Conservation (phyloP, 371 early-diverging fungal genomes). For the Mortierella sp. region DNA sequence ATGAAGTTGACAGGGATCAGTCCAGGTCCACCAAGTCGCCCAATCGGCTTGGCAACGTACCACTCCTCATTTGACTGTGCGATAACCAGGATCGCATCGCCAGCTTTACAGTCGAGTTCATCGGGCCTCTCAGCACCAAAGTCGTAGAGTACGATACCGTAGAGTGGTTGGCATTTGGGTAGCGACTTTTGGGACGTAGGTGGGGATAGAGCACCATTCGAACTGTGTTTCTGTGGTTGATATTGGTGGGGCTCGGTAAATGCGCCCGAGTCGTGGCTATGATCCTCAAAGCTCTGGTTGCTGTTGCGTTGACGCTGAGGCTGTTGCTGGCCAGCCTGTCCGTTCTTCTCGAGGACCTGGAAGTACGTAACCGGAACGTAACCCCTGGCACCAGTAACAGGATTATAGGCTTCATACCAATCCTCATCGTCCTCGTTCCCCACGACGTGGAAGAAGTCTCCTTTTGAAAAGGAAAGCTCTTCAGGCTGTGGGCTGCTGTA, state of each 20-base stretch:
- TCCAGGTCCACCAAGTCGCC: conserved; percentile 74
- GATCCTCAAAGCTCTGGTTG: conserved; percentile 39
- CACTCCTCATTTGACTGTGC: conserved; percentile 84
- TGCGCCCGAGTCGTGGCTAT: conserved; percentile 43
- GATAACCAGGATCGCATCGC: conserved; percentile 80
- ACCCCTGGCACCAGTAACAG: conserved; percentile 80
- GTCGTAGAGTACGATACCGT: conserved; percentile 78
- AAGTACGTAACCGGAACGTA: conserved; percentile 86
- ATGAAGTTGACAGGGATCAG: conserved; percentile 83
- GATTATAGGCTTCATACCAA: conserved; percentile 90
- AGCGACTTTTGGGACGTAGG: conserved; percentile 22
- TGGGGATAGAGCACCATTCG: too few relatives aligned
- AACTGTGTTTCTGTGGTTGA: conserved; percentile 2
- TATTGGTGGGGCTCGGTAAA: conserved; percentile 35
- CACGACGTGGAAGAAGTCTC: conserved; percentile 92
- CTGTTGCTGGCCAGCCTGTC: conserved; percentile 3
- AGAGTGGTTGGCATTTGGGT: conserved; percentile 60
- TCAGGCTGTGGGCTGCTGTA: conserved; percentile 71
- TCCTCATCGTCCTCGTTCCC: conserved; percentile 78
- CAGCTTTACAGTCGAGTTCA: conserved; percentile 77
- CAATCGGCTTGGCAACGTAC: conserved; percentile 82
- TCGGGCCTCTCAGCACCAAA: conserved; percentile 81
- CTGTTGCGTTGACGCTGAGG: conserved; percentile 26
- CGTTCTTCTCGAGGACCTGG: conserved; percentile 57
- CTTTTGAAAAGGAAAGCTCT: conserved; percentile 83